Evolutionary conservation across 352 stramenopile species (phyloP).

Genomic region (Pythium apleroticum): DNA sequence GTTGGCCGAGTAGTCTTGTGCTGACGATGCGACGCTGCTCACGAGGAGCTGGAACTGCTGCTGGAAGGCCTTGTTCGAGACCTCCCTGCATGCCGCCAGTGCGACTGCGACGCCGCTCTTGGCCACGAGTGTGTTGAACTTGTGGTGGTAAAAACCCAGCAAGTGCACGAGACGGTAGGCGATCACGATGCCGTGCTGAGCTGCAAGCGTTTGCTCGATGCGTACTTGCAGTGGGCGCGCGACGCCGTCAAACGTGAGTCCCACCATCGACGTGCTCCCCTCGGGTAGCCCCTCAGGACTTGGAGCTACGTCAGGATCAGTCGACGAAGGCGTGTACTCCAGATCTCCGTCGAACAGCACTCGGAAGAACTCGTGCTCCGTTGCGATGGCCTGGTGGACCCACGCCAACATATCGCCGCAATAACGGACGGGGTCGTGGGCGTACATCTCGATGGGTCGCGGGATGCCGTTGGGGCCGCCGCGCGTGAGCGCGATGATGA

Average conservation of each 20-base stretch:
- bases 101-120: slow-evolving; percentile 34
- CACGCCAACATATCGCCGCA: slow-evolving; percentile 89
- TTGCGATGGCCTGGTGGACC: slow-evolving; percentile 82
- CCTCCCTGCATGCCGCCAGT: slow-evolving; percentile 41
- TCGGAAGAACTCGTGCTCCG: slow-evolving; percentile 80
- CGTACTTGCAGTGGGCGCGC: slow-evolving; percentile 59
- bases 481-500: slow-evolving; percentile 75
- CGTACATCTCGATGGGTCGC: slow-evolving; percentile 86
- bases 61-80: slow-evolving; percentile 46
- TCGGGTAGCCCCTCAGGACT: neutral
- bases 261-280: slow-evolving; percentile 50
- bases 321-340: slow-evolving; percentile 26
- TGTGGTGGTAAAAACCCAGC: slow-evolving; percentile 67
- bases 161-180: slow-evolving; percentile 70
- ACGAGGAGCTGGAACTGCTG: slow-evolving; percentile 57
- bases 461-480: slow-evolving; percentile 72
- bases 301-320: neutral
- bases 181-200: slow-evolving; percentile 52
- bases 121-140: slow-evolving; percentile 46
- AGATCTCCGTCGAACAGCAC: slow-evolving; percentile 72
- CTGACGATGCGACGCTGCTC: slow-evolving; percentile 40
- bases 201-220: slow-evolving; percentile 61
- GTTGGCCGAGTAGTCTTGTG: slow-evolving; percentile 61
- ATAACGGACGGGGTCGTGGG: slow-evolving; percentile 86
- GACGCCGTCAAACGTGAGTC: slow-evolving; percentile 57